phyloP scores from a whole-genome alignment of 1,284 basidiomycete genomes.

The Rhodotorula sp. region DNA sequence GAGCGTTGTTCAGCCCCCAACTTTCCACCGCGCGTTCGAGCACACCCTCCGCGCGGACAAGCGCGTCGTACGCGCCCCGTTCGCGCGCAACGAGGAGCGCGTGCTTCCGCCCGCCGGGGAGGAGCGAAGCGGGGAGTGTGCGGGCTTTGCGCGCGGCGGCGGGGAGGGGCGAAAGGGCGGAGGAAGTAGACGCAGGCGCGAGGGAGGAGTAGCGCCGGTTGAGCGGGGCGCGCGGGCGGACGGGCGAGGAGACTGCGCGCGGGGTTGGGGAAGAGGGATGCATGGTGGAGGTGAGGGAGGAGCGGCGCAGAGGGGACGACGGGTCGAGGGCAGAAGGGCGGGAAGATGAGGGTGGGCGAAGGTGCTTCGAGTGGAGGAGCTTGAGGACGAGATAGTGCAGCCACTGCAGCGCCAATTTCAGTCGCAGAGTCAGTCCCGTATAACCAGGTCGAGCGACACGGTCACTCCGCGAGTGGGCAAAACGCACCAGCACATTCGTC shows the following conservation, averaged over 20 bases:
- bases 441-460: rapidly evolving
- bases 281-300: background rate
- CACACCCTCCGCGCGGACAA: conserved; percentile 5
- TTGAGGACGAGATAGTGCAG: conserved; percentile 74
- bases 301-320: too few species aligned
- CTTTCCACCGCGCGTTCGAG: conserved; percentile 5
- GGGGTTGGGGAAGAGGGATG: background rate
- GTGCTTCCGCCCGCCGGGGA: background rate
- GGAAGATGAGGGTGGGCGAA: conserved; percentile 48
- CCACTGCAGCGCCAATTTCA: conserved; percentile 61
- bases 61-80: background rate
- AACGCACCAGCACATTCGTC: conserved; percentile 82
- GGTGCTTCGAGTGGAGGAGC: conserved; percentile 66
- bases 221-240: background rate
- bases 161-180: background rate
- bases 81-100: background rate
- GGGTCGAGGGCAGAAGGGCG: background rate
- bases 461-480: background rate
- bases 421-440: background rate
- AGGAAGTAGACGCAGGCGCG: background rate
- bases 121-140: background rate
- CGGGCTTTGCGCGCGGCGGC: background rate
- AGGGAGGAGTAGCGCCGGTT: background rate
- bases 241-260: background rate
- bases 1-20: background rate